Evolutionary conservation across 331 rosid species (phyloP).

Genomic region (Malus hybrid): DNA sequence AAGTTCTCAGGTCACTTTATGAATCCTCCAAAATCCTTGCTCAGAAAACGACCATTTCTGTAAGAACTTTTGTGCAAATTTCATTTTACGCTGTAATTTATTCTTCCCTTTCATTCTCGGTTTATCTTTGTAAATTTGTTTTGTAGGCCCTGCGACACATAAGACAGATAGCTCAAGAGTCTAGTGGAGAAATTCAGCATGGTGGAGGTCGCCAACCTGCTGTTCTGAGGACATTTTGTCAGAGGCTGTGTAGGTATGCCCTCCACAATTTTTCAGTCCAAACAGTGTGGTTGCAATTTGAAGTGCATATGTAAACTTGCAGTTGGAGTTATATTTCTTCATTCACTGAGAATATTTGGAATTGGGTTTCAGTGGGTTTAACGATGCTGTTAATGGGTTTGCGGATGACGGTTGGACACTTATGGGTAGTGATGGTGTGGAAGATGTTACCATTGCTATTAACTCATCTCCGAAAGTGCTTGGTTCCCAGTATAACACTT

Average conservation of each 20-base stretch:
- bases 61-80: conserved; percentile 18
- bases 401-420: conserved; percentile 86
- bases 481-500: conserved; percentile 53
- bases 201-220: conserved; percentile 98
- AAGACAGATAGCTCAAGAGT: conserved; percentile 85
- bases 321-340: background rate
- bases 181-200: conserved; percentile 77
- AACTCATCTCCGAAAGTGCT: conserved; percentile 66
- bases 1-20: conserved; percentile 93
- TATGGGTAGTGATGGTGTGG: conserved; percentile 75
- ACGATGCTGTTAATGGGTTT: conserved; percentile 95
- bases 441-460: conserved; percentile 78
- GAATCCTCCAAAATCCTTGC: conserved; percentile 90
- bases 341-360: background rate
- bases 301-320: background rate
- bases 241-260: conserved; percentile 70
- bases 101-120: background rate
- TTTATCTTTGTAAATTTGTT: background rate
- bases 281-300: background rate
- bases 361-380: conserved; percentile 58
- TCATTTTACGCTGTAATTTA: background rate
- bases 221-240: conserved; percentile 89
- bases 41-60: conserved; percentile 84
- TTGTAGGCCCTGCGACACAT: conserved; percentile 75
- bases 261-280: background rate